Percentiles rank a stretch among this genome's conserved stretches.
Evolutionary conservation across 345 rosid species (phyloP).

Genomic region (Capsella bursapastoris): DNA sequence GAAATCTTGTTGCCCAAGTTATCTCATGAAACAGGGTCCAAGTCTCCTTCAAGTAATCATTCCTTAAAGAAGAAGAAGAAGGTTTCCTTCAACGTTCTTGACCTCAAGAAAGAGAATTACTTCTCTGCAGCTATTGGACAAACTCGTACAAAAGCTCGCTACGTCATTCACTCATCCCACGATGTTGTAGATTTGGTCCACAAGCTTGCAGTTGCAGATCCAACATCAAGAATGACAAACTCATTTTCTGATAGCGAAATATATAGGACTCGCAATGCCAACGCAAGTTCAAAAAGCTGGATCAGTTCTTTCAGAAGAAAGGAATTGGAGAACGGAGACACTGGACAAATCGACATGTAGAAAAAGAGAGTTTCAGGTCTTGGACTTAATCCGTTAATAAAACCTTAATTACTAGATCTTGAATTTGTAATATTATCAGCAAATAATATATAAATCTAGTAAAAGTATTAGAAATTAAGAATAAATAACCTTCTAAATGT

Average conservation of each 20-base stretch:
- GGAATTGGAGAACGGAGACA: constrained; percentile 16
- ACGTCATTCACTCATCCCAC: constrained; percentile 60
- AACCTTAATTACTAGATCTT: not conserved
- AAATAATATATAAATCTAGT: not conserved
- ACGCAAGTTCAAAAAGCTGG: not conserved
- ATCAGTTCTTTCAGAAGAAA: not conserved
- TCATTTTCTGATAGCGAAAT: constrained; percentile 6
- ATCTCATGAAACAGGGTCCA: constrained; percentile 36
- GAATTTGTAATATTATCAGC: constrained; percentile 20
- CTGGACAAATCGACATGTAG: not conserved
- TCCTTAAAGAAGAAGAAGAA: constrained; percentile 52
- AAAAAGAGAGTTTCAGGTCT: not conserved
- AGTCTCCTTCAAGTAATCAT: constrained; percentile 31
- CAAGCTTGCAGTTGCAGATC: constrained; percentile 52
- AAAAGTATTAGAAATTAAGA: too few species aligned
- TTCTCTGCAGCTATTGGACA: constrained; percentile 85
- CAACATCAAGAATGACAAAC: not conserved
- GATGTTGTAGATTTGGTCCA: constrained; percentile 66
- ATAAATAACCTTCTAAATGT: too few species aligned
- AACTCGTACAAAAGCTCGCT: constrained; percentile 67
- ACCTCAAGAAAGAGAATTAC: constrained; percentile 85
- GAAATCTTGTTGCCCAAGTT: constrained; percentile 36
- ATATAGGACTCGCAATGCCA: not conserved
- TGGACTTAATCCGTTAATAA: not conserved
- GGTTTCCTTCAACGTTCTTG: constrained; percentile 73